Base-by-base conservation (phyloP, 129 eudicot species). In the Flaveria ramosissima region DNA sequence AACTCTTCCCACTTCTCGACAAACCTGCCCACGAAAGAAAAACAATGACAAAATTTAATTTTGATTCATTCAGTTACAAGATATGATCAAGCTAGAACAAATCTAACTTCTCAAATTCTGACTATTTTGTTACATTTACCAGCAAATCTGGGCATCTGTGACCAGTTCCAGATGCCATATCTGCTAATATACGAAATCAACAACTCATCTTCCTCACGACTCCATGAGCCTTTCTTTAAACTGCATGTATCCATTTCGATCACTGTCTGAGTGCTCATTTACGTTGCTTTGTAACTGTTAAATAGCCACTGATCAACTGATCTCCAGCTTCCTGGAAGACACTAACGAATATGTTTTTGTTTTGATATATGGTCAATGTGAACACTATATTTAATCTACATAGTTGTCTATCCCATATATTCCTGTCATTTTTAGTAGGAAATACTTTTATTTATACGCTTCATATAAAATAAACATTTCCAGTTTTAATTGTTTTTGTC, bases 181-280 rank as follows among this genome's bases (percentile, higher is more conserved):
- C 32, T 57, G 3, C 15, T 20, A 3, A 57, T 9, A 57, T 57
- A 57, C 3, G 64, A 57, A 57, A 21, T 57, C 14, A 57, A 57
- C 64, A 20, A 20, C 14, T 57, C 30, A 21, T 57, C 64, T 57
- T 57, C 64, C 9, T 57, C 64, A 57, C 3, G 30, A 21, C 15
- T 57, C 64, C 64, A 57, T 9, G 64, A 3, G 23, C 30, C 64
- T 57, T 57, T 57, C 64, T 57, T 57, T 21, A 57, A 57, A 57
- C 63, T 14, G 20, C 1, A 4, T 20, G 14, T 56, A 13, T 57
- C 11, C 4, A 57, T 20, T 21, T 32, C 6, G 36, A 30, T 57
- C 64, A 57, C 32, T 57, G 9, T 9, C 20, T 57, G 64, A 10
- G 36, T 32, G 39, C 7, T 32, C 7, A 32, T 0, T 4, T 32